Conservation (phyloP, 495 filamentous ascomycete genomes). For the Xylaria telfairii region DNA sequence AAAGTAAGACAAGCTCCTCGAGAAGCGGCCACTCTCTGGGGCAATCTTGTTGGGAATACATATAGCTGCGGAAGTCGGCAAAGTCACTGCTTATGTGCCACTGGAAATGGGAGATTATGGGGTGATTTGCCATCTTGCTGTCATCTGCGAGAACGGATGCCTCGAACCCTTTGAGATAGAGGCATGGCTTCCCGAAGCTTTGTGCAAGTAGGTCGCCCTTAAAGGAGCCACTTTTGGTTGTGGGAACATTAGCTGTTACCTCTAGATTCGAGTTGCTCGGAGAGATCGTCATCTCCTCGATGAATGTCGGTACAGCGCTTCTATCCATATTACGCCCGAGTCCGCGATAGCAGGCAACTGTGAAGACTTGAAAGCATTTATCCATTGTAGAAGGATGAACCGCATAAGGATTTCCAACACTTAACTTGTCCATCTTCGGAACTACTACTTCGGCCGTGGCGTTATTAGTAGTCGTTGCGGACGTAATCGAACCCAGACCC, state of each 20-base stretch:
- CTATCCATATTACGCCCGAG: conserved; percentile 2
- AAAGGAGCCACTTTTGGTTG: conserved; percentile 19
- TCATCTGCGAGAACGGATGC: conserved; percentile 31
- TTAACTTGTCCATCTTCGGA: too few species aligned
- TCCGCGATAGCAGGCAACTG: neutral
- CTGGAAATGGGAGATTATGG: conserved; percentile 27
- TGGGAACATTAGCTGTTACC: neutral
- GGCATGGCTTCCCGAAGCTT: too few species aligned
- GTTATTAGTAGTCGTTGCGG: neutral
- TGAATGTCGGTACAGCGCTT: conserved; percentile 25
- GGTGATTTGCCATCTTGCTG: conserved; percentile 5
- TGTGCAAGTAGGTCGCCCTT: neutral
- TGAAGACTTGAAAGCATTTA: conserved; percentile 8
- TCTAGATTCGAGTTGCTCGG: neutral
- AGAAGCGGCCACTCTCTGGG: conserved; percentile 33
- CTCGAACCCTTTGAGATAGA: conserved; percentile 6
- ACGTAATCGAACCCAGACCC: neutral
- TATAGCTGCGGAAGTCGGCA: conserved; percentile 28
- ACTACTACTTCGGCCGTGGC: neutral
- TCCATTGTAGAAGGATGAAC: conserved; percentile 3
- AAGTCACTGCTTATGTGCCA: conserved; percentile 48
- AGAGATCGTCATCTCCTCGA: conserved; percentile 46
- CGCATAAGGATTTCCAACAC: too few species aligned
- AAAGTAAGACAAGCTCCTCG: conserved; percentile 17
- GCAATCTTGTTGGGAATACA: conserved; percentile 25